Percentiles rank a stretch among this genome's conserved stretches.
These are phyloP conservation scores for Leccinum barrowsii DNA, from an alignment of 768 basidiomycete genomes.

Conservation along the genomic window DNA sequence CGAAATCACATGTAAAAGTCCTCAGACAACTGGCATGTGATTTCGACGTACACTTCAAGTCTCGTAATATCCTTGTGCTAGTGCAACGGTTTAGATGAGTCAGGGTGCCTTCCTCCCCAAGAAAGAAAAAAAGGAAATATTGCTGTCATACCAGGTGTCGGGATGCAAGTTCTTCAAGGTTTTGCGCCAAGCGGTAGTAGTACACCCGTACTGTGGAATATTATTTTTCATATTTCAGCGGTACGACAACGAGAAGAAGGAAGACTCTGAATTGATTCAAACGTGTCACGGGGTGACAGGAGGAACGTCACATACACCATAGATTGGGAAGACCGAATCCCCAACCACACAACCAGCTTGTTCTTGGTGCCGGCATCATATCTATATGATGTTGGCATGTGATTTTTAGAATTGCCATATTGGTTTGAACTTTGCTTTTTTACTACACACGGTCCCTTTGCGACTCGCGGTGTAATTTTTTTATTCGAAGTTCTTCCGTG, in stretches of 20 bases:
- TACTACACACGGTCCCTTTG: background rate
- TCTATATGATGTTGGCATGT: background rate
- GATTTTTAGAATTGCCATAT: background rate
- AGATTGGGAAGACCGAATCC: background rate
- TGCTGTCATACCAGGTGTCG: background rate
- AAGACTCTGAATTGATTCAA: background rate
- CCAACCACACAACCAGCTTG: background rate
- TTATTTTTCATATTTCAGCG: background rate
- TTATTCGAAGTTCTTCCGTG: background rate
- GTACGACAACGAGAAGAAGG: background rate
- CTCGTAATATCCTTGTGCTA: background rate
- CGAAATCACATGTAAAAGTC: background rate
- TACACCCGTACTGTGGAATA: background rate
- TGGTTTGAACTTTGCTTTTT: background rate
- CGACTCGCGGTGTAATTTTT: background rate
- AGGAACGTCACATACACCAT: background rate
- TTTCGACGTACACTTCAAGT: background rate
- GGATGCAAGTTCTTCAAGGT: background rate
- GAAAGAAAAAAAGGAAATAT: background rate
- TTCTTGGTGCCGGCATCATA: background rate
- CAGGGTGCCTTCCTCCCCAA: background rate
- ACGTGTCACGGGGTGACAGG: background rate
- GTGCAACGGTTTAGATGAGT: background rate
- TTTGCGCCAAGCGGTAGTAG: background rate
- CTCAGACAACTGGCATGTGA: background rate